phyloP scores from a whole-genome alignment of 2,329 filamentous ascomycete genomes.

The Talaromyces sp. region DNA sequence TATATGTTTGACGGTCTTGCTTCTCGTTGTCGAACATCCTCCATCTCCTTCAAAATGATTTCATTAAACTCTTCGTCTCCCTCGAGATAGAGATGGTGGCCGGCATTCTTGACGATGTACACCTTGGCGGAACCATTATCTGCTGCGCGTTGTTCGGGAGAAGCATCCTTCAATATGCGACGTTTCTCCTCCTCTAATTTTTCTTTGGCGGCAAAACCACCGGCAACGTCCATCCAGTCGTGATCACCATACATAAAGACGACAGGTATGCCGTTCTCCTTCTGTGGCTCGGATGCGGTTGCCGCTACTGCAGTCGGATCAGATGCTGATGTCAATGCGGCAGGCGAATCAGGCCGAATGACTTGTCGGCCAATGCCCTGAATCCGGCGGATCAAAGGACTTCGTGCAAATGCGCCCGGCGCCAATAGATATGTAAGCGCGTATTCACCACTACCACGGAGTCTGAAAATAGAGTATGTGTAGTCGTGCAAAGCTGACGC shows the following conservation, averaged over 20 bases:
- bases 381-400: slow-evolving; percentile 81
- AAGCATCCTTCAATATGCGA: slow-evolving; percentile 59
- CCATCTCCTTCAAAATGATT: slow-evolving; percentile 63
- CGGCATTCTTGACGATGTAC: slow-evolving; percentile 67
- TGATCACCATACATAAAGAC: slow-evolving; percentile 96
- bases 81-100: slow-evolving; percentile 70
- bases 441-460: slow-evolving; percentile 90
- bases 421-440: slow-evolving; percentile 88
- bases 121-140: slow-evolving; percentile 84
- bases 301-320: slow-evolving; percentile 25
- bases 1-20: slow-evolving; percentile 19
- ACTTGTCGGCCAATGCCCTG: slow-evolving; percentile 77
- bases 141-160: slow-evolving; percentile 59
- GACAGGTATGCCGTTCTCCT: slow-evolving; percentile 70
- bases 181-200: slow-evolving; percentile 67
- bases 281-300: slow-evolving; percentile 25
- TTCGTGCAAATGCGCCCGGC: slow-evolving; percentile 85
- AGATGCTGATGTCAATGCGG: slow-evolving; percentile 18
- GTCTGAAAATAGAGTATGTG: slow-evolving; percentile 88
- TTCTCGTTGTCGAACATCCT: slow-evolving; percentile 48
- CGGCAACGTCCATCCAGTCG: slow-evolving; percentile 97
- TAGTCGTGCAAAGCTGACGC: slow-evolving; percentile 86
- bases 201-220: slow-evolving; percentile 74
- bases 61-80: slow-evolving; percentile 67
- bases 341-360: slow-evolving; percentile 30